phyloP scores from a whole-genome alignment of 2,329 filamentous ascomycete species.

The Ophiosphaerella narmari region DNA sequence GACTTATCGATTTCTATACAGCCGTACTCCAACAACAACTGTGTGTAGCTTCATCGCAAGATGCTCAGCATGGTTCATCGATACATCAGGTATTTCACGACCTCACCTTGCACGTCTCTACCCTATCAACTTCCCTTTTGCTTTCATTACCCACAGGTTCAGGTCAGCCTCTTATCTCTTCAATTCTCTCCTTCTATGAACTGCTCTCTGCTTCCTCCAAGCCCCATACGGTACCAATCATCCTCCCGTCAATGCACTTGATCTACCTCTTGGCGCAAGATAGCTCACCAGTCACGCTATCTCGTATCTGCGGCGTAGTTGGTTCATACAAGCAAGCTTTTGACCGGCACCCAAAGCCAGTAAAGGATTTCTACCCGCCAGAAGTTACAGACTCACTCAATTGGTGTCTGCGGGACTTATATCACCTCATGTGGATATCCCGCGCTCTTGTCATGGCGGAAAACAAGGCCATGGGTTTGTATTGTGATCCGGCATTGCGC shows the following conservation, averaged over 20 bases:
- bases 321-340: conserved; percentile 76
- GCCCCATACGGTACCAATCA: conserved; percentile 60
- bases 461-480: conserved; percentile 61
- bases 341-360: conserved; percentile 61
- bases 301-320: conserved; percentile 71
- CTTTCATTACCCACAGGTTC: conserved; percentile 26
- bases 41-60: conserved; percentile 37
- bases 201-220: conserved; percentile 52
- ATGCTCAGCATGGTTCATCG: conserved; percentile 40
- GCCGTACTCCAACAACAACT: conserved; percentile 64
- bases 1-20: conserved; percentile 70
- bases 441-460: conserved; percentile 70
- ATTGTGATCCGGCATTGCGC: conserved; percentile 55
- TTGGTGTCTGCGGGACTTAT: conserved; percentile 83
- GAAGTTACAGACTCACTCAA: conserved; percentile 67
- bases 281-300: conserved; percentile 65
- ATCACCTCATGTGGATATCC: conserved; percentile 80
- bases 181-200: conserved; percentile 70
- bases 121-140: conserved; percentile 35
- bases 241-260: conserved; percentile 68
- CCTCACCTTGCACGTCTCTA: conserved; percentile 37
- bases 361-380: conserved; percentile 41
- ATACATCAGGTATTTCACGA: conserved; percentile 44
- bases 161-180: conserved; percentile 54
- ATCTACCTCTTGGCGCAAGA: conserved; percentile 75